Evolutionary conservation across 2,329 filamentous ascomycete species (phyloP), one percentile per base, ranked within the genome.

Genomic region (Trichoderma lentiforme): DNA sequence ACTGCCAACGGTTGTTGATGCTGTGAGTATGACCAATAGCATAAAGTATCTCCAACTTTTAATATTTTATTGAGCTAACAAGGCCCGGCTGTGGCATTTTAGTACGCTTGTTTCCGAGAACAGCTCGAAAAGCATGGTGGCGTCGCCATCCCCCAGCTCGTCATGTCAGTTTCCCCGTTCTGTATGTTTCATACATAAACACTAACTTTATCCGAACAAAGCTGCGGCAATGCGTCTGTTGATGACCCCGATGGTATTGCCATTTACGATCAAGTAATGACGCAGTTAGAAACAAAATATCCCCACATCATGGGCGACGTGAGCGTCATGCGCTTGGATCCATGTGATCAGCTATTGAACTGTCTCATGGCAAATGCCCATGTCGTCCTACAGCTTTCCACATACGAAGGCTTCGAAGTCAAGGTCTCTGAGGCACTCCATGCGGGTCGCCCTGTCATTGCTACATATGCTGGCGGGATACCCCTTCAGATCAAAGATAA

Each of bases 351-450:
- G 80, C 85, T 94, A 24, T 88, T 96, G 76, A 95, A 96, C 80
- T 89, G 90, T 0, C 83, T 96, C 56, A 86, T 96, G 73, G 89
- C 90, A 47, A 91, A 91, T 64, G 90, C 92, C 0, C 88, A 91
- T 71, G 88, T 94, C 8, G 91, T 91, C 0, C 86, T 96, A 8
- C 93, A 96, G 80, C 88, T 96, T 6, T 95, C 92, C 3, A 94
- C 91, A 0, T 88, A 92, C 43, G 93, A 96, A 79, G 93, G 93
- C 0, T 96, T 96, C 76, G 93, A 96, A 81, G 91, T 96, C 76
- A 96, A 96, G 81, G 92, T 96, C 6, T 94, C 91, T 0, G 93
- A 96, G 81, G 93, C 92, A 1, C 85, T 95, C 26, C 93, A 95
- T 78, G 93, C 94, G 58, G 93, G 93, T 15, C 89, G 91, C 3